Base-by-base conservation (phyloP, 2,329 filamentous ascomycete genomes). In the Fusarium veterinarium region DNA sequence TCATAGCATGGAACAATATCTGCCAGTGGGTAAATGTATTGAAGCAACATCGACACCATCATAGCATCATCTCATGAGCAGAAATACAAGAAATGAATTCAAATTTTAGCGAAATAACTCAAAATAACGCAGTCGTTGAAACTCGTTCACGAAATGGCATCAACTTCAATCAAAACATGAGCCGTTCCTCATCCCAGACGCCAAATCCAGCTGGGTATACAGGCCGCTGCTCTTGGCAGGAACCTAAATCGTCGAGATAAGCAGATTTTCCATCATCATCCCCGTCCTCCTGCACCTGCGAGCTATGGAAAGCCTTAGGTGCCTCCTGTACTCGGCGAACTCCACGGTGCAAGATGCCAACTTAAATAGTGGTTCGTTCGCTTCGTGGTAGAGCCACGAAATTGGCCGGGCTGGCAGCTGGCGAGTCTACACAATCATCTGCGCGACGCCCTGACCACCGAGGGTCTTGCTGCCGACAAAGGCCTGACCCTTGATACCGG, bases 391-490 rank as follows among this genome's bases (percentile, higher is more conserved):
- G 41, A 46, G 52, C 46, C 42, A 40, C 41, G 30, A 30, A 40
- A 48, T 52, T 56, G 48, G 33, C 23, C 19, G 42, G 28, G 30
- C 31, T 60, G 30, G 57, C 41, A 30, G 33, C 33, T 25, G 45
- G 17, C 23, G 37, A 38, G 20, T 76, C 85, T 87, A 97, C 79
- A 98, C 95, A 84, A 98, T 98, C 95, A 98, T 98, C 86, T 98
- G 95, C 71, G 95, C 96, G 76, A 98, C 93, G 58, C 95, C 95
- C 75, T 94, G 92, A 59, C 96, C 96, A 75, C 96, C 96, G 59
- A 99, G 88, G 20, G 95, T 98, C 90, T 98, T 98, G 88, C 95
- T 98, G 69, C 93, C 93, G 74, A 95, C 91, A 83, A 97, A 97
- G 40, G 90, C 92, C 84, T 97, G 94, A 67, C 93, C 92, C 87